Evolutionary conservation across 1,139 yeast genomes (phyloP).

Genomic region (Lipomyces yarrowii): DNA sequence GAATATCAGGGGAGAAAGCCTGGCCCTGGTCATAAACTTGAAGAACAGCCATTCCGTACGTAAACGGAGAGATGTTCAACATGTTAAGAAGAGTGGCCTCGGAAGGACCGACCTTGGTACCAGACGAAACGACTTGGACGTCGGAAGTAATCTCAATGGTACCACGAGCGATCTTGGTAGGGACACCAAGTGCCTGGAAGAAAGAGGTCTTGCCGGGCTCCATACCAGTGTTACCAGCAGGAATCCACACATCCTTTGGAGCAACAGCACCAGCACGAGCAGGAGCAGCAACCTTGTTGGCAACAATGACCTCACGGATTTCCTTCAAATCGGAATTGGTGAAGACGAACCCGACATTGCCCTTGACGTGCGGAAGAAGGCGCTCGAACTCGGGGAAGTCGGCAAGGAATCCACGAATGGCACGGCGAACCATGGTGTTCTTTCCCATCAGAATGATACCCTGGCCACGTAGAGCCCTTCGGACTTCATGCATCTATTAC

Average conservation of each 20-base stretch:
- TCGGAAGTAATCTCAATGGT: conserved; percentile 98
- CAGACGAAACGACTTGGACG: conserved; percentile 89
- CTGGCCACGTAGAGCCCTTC: conserved; percentile 93
- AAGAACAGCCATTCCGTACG: conserved; percentile 95
- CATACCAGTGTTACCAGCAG: conserved; percentile 99
- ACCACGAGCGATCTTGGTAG: conserved; percentile 99
- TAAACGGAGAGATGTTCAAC: conserved; percentile 99
- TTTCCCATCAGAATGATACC: conserved; percentile 99
- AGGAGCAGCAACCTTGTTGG: conserved; percentile 99
- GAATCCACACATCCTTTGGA: conserved; percentile 95
- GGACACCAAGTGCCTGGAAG: conserved; percentile 99
- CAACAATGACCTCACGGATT: conserved; percentile 81
- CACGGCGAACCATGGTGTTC: conserved; percentile 99
- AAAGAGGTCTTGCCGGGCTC: conserved; percentile 99
- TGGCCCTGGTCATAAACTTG: conserved; percentile 99
- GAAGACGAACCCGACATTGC: conserved; percentile 99
- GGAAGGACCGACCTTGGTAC: conserved; percentile 95
- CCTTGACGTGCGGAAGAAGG: conserved; percentile 90
- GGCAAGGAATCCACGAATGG: conserved; percentile 90
- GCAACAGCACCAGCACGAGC: conserved; percentile 99
- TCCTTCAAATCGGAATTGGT: conserved; percentile 92
- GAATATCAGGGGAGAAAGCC: conserved; percentile 93
- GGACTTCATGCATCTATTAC: conserved; percentile 86
- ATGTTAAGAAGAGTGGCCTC: conserved; percentile 98
- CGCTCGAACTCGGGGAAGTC: conserved; percentile 97